Evolutionary conservation across 2,329 filamentous ascomycete genomes (phyloP), one percentile per base, ranked within the genome.

Genomic region (Lachnellula occidentalis): DNA sequence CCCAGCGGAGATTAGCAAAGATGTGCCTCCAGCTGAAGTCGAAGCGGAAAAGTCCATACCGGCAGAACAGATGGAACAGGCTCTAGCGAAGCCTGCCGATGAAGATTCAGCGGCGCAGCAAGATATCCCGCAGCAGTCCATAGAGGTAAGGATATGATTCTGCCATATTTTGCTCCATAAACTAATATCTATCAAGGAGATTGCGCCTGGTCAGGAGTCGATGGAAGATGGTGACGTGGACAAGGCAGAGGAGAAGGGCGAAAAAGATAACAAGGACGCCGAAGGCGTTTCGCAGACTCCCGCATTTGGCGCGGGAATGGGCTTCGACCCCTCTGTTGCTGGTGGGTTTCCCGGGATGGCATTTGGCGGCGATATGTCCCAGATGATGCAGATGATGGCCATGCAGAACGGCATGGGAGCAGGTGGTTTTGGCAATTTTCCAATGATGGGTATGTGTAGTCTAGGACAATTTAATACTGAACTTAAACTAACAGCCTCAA

Each of bases 371-470:
- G 84, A 87, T 64, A 85, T 88, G 71, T 87, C 83, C 67, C 87
- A 88, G 77, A 66, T 92, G 83, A 86, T 89, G 71, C 82, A 83
- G 83, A 82, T 89, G 85, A 86, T 88, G 83, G 76, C 83, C 72
- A 81, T 90, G 87, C 79, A 87, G 72, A 80, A 87, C 66, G 81
- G 81, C 62, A 85, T 85, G 79, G 75, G 75, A 45, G 70, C 76
- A 31, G 76, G 73, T 61, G 72, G 73, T 2, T 85, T 84, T 66
- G 76, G 77, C 55, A 75, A 74, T 57, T 86, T 86, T 67, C 78
- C 87, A 51, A 90, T 92, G 83, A 96, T 96, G 88, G 88, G 92
- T 96, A 82, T 69, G 88, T 78, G 47, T 54, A n/a, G 14, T 46
- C n/a, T 48, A 41, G n/a, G 6, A 12, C 17, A 41, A 34, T 31